Conservation (phyloP, 1,284 basidiomycete species). For the Cryptococcus sp. region DNA sequence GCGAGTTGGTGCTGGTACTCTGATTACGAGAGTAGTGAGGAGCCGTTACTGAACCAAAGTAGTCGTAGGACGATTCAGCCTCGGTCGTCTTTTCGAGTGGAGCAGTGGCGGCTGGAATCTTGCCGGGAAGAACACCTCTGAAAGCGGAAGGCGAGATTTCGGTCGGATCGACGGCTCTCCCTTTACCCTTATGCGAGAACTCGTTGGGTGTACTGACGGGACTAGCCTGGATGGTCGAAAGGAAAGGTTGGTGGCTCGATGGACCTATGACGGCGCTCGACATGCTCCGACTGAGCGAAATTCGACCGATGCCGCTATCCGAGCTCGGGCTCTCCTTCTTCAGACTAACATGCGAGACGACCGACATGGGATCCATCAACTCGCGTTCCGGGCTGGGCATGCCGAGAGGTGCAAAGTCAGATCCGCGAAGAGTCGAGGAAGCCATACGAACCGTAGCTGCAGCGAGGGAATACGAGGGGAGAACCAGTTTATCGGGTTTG, state of each 20-base stretch:
- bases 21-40: conserved; percentile 9
- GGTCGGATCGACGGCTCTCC: conserved; percentile 2
- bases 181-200: conserved; percentile 12
- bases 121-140: conserved; percentile 14
- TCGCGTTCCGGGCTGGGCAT: conserved; percentile 82
- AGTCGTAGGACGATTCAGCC: conserved; percentile 21
- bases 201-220: conserved; percentile 38
- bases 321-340: conserved; percentile 26
- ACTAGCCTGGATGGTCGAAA: conserved; percentile 40
- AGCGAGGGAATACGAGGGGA: conserved; percentile 49
- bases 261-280: conserved; percentile 16
- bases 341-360: conserved; percentile 5
- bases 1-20: conserved; percentile 5
- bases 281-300: conserved; percentile 29
- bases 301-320: conserved; percentile 26
- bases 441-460: conserved; percentile 82
- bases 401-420: conserved; percentile 57
- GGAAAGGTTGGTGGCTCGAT: conserved; percentile 9
- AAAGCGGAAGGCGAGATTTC: conserved; percentile 1
- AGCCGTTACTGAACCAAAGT: conserved; percentile 28
- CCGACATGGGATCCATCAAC: conserved; percentile 68
- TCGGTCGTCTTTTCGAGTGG: conserved; percentile 32
- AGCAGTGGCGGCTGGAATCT: conserved; percentile 38
- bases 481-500: conserved; percentile 21
- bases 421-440: conserved; percentile 29